phyloP scores from a whole-genome alignment of 768 basidiomycete genomes.

The Daedaleopsis sinensis region DNA sequence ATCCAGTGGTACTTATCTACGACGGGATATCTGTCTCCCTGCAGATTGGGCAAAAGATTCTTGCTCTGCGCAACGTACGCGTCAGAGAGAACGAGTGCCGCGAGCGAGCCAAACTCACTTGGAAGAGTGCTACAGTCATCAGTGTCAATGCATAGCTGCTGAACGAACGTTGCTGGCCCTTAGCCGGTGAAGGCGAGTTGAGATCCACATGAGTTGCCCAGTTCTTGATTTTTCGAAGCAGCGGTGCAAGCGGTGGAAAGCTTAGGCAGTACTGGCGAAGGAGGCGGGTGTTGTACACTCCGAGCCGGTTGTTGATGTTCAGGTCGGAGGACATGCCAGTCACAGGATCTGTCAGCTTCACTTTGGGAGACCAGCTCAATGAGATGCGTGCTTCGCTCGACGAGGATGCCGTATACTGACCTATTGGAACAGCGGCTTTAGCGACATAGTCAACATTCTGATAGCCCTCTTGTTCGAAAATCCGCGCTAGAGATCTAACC shows the following conservation, averaged over 20 bases:
- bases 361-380: constrained; percentile 34
- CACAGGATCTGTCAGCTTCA: constrained; percentile 51
- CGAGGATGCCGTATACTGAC: constrained; percentile 22
- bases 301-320: constrained; percentile 66
- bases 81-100: not conserved
- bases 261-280: constrained; percentile 54
- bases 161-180: constrained; percentile 40
- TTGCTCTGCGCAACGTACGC: constrained; percentile 36
- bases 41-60: constrained; percentile 55
- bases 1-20: constrained; percentile 35
- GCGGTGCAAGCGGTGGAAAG: constrained; percentile 44
- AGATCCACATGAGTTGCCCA: constrained; percentile 61
- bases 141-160: constrained; percentile 64
- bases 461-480: constrained; percentile 40
- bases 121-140: constrained; percentile 63
- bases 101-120: constrained; percentile 40
- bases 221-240: constrained; percentile 53
- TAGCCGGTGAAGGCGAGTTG: constrained; percentile 44
- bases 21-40: constrained; percentile 32
- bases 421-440: constrained; percentile 40
- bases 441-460: constrained; percentile 26
- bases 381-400: not conserved
- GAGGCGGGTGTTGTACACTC: constrained; percentile 52
- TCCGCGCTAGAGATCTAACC: constrained; percentile 25
- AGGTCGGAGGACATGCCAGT: constrained; percentile 53